Evolutionary conservation across 1,284 basidiomycete genomes (phyloP).

Genomic region (Naganishia sp.): DNA sequence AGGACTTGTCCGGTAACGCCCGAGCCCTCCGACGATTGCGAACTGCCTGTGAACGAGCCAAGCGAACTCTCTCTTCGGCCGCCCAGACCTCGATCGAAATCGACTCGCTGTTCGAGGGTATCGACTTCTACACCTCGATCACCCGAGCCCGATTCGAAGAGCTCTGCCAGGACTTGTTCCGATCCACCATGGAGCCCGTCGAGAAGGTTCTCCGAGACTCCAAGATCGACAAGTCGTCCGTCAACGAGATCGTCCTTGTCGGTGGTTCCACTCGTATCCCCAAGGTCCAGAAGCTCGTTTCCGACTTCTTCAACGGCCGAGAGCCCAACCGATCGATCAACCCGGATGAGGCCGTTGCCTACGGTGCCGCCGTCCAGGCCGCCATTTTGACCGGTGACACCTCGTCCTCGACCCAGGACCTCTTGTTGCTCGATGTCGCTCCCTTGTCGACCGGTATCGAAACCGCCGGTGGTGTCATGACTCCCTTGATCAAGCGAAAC

Average conservation of each 20-base stretch:
- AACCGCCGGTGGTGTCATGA: slow-evolving; percentile 99
- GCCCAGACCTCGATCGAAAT: slow-evolving; percentile 97
- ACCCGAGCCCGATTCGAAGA: slow-evolving; percentile 99
- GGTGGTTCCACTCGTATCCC: slow-evolving; percentile 99
- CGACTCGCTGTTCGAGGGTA: slow-evolving; percentile 95
- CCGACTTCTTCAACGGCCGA: slow-evolving; percentile 98
- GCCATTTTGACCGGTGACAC: slow-evolving; percentile 98
- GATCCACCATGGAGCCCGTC: slow-evolving; percentile 92
- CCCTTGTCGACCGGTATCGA: slow-evolving; percentile 81
- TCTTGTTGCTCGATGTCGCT: slow-evolving; percentile 94
- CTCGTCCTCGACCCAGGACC: slow-evolving; percentile 95
- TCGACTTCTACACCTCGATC: slow-evolving; percentile 97
- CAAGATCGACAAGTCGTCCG: slow-evolving; percentile 93
- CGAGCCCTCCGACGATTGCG: slow-evolving; percentile 97
- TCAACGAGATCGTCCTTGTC: slow-evolving; percentile 96
- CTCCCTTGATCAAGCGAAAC: slow-evolving; percentile 88
- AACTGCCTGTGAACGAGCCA: slow-evolving; percentile 97
- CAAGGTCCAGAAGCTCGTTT: slow-evolving; percentile 95
- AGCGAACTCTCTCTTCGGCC: slow-evolving; percentile 95
- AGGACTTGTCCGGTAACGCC: slow-evolving; percentile 87
- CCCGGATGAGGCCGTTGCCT: slow-evolving; percentile 99
- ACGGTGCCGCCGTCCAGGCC: slow-evolving; percentile 98
- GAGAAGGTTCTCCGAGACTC: slow-evolving; percentile 98
- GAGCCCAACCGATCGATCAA: slow-evolving; percentile 96
- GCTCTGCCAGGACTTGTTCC: slow-evolving; percentile 96